Base-by-base conservation (phyloP, 2,329 filamentous ascomycete species). In the Albophoma yamanashiensis region DNA sequence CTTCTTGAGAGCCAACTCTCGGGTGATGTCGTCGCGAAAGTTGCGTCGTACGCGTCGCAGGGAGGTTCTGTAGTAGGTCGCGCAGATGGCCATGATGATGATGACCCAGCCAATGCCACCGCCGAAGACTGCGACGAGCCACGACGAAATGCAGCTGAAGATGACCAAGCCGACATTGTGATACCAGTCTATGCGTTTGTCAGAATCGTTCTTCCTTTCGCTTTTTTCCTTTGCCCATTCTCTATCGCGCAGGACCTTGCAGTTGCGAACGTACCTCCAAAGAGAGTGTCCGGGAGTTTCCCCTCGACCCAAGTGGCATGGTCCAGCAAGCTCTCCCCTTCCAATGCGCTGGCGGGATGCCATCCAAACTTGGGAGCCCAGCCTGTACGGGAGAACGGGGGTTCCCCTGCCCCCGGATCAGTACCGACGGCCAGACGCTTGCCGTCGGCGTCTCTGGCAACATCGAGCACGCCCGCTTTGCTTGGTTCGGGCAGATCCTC, bases 41-140 rank as follows among this genome's bases (percentile, higher is more conserved):
- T 99, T 99, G 66, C 94, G 88, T 67, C 94, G 88, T 62, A 97
- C 92, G 64, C 94, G 88, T 64, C 93, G 91, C 65, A 97, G 83
- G 2, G 94, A 99, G 38, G 94, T 99, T 63, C 94, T 86, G 75
- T 99, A 99, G 79, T 97, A 99, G 58, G 94, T 97, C 59, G 88
- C 88, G 75, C 94, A 97, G 65, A 85, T 78, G 31, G 91, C 89
- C 90, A 97, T 96, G 71, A 99, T 82, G 65, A 97, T 84, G 68
- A 97, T 88, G 63, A 99, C 81, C 93, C 93, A 99, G 61, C 85
- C 92, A 17, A 99, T 80, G 27, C 94, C 94, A 62, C 94, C 94
- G 52, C 95, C 94, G 12, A 99, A 79, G 25, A 93, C 81, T 38
- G 92, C 93, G 43, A 97, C 81, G 4, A 96, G 81, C 92, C 93